Evolutionary conservation across 2,329 filamentous ascomycete species (phyloP), one percentile per base, ranked within the genome.

Genomic region (Seiridium cupressi): DNA sequence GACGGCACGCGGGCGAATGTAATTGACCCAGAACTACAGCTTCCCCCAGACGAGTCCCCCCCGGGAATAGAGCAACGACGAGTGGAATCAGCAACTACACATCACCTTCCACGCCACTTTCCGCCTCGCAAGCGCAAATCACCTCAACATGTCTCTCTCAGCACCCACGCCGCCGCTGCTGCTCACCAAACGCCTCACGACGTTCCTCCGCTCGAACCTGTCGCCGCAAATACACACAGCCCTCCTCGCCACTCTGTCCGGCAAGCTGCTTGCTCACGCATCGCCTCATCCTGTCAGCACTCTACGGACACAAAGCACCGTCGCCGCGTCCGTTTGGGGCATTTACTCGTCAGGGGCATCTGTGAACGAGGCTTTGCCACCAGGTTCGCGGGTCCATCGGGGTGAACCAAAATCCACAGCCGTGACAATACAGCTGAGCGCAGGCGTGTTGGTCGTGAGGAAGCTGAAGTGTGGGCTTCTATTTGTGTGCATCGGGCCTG

Each of bases 181-280:
- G 75, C 80, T 92, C 62, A 87, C 84, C 42, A 88, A 88, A 72
- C 84, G 84, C 62, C 81, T 89, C 65, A 86, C 85, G 35, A 76
- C 81, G 61, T 88, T 89, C 72, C 83, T 89, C 51, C 78, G 81
- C 68, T 75, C 81, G 62, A 84, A 86, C 71, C 82, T 86, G 64
- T 82, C 82, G 6, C 71, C 84, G 3, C 77, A 82, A 61, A 77
- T 89, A 38, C 84, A 84, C 62, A 86, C 85, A 3, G 80, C 85
- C 59, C 80, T 88, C 62, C 78, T 89, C 49, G 83, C 84, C 51
- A 86, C 84, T 3, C 77, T 81, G 1, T 81, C 83, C 44, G 86
- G 86, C 66, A 87, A 87, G 71, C 82, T 89, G 42, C 84, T 89
- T 64, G 83, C 86, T 60, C 85, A 87, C 71, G 83, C 85, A 44